Evolutionary conservation across 306 rosid genomes (phyloP).

Genomic region (Hippophae gyantsensis): DNA sequence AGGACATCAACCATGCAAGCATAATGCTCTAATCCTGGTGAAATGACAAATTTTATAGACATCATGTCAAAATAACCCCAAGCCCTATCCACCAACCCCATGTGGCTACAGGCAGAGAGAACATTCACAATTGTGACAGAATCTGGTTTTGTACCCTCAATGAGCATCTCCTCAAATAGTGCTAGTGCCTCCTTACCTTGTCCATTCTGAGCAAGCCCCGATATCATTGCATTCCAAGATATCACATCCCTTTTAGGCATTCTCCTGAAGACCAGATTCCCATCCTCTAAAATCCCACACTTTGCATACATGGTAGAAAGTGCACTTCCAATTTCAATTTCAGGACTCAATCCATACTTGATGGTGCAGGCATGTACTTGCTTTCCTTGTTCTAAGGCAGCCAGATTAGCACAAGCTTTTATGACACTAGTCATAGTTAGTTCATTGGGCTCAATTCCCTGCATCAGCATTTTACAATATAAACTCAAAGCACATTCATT

Average conservation of each 20-base stretch:
- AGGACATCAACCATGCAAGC: slow-evolving; percentile 87
- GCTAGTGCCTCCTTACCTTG: slow-evolving; percentile 55
- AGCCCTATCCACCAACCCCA: slow-evolving; percentile 66
- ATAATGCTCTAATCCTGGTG: slow-evolving; percentile 61
- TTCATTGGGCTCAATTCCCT: slow-evolving; percentile 56
- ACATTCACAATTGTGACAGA: slow-evolving; percentile 58
- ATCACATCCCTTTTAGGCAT: slow-evolving; percentile 58
- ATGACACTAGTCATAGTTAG: slow-evolving; percentile 70
- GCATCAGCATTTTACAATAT: slow-evolving; percentile 61
- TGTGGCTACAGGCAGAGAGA: slow-evolving; percentile 79
- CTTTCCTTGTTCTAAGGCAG: slow-evolving; percentile 81
- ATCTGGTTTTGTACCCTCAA: slow-evolving; percentile 57
- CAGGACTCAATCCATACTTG: slow-evolving; percentile 59
- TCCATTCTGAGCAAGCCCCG: slow-evolving; percentile 80
- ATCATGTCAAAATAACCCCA: slow-evolving; percentile 64
- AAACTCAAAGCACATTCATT: slow-evolving; percentile 60
- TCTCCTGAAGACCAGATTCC: slow-evolving; percentile 47
- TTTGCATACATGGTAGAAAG: slow-evolving; percentile 83
- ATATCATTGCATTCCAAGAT: slow-evolving; percentile 91
- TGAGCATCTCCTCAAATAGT: slow-evolving; percentile 64
- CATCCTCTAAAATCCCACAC: slow-evolving; percentile 70
- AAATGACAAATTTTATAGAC: slow-evolving; percentile 43
- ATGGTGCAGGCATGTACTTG: slow-evolving; percentile 59
- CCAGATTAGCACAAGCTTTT: slow-evolving; percentile 69
- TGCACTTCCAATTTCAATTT: slow-evolving; percentile 76